These are phyloP conservation scores for Pyrus communis DNA, from an alignment of 306 rosid genomes.

Conservation along the genomic window DNA sequence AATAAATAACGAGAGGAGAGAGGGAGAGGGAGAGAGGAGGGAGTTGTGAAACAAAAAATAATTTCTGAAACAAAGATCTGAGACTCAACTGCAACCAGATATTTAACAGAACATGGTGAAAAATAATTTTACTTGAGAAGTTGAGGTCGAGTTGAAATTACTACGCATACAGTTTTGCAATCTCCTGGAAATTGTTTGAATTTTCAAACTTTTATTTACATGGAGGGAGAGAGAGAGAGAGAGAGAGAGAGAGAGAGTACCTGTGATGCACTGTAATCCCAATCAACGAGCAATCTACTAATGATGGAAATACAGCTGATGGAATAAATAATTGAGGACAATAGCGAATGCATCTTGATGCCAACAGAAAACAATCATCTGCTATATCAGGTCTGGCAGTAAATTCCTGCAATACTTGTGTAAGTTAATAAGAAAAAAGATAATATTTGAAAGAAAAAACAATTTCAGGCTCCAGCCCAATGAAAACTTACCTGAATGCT, in stretches of 20 bases:
- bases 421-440: constrained; percentile 6
- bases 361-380: constrained; percentile 96
- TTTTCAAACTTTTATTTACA: neutral
- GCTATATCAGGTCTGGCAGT: constrained; percentile 99
- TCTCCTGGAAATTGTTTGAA: neutral
- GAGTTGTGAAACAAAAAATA: neutral
- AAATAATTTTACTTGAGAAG: neutral
- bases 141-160: neutral
- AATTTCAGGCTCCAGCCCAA: neutral
- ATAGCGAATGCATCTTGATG: constrained; percentile 98
- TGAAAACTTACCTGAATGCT: constrained; percentile 65
- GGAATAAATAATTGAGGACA: constrained; percentile 96
- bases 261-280: constrained; percentile 97
- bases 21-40: too few species aligned
- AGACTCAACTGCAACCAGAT: neutral
- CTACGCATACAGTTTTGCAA: neutral
- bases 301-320: constrained; percentile 73
- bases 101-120: neutral
- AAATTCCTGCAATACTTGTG: constrained; percentile 65
- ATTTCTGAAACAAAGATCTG: neutral
- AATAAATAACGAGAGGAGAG: too few species aligned
- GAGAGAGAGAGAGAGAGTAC: constrained; percentile 26
- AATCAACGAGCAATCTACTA: constrained; percentile 91
- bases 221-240: neutral
- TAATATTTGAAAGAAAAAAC: constrained; percentile 8